Base-by-base conservation (phyloP, 2,329 filamentous ascomycete species). In the Aspergillus arachidicola region DNA sequence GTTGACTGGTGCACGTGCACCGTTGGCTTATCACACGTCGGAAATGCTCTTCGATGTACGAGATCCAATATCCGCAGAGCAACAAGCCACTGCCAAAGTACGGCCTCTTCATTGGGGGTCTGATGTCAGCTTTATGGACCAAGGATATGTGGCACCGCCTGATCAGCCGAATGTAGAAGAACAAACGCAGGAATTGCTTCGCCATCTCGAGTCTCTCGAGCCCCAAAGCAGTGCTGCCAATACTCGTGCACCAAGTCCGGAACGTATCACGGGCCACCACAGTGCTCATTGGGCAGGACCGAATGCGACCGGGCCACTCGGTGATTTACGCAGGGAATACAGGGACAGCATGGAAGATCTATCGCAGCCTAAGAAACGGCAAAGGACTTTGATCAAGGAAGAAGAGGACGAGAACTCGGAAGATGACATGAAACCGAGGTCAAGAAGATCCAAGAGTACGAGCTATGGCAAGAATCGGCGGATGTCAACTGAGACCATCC, bases 41-140 rank as follows among this genome's bases (percentile, higher is more conserved):
- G 73, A 77, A 60, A 78, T 78, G 75, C 71, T 76, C 14, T 79
- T 79, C 43, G 76, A 78, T 64, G 70, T 75, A 6, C 73, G 72
- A 38, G 71, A 79, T 38, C 73, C 75, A 2, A 71, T 75, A 28
- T 70, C 73, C 2, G 68, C 68, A 23, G 76, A 76, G 64, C 75
- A 76, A 63, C 76, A 76, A 71, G 76, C 76, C 41, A 77, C 73
- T 59, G 73, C 76, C 62, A 81, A 70, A 82, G 70, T 69, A 23
- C 72, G 74, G 12, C 71, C 75, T 58, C 81, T 90, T 51, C 85
- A 86, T 65, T 92, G 87, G 85, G 90, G 90, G 11, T 90, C 90
- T 0, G 90, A 92, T 74, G 75, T 83, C n/a, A 86, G 81, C 62
- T 92, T 92, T 72, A 83, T 80, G 64, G 74, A 82, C 6, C 85